phyloP scores from a whole-genome alignment of 1,139 yeast species.

The Blastobotrys illinoisensis region DNA sequence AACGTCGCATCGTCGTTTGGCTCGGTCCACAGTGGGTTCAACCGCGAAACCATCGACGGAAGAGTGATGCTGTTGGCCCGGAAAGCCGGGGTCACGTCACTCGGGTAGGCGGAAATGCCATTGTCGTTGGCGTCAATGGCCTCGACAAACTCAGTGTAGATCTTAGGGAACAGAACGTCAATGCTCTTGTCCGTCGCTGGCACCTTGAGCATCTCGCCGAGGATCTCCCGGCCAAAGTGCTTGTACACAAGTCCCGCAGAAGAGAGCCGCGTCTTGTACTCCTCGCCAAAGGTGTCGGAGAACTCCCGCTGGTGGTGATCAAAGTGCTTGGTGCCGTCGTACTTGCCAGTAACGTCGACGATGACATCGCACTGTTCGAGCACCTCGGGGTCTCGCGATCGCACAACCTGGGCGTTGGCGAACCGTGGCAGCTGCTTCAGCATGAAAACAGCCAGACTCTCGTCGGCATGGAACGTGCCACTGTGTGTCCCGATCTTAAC shows the following conservation, averaged over 20 bases:
- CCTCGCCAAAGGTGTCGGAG: conserved; percentile 50
- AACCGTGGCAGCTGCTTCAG: conserved; percentile 66
- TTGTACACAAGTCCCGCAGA: conserved; percentile 93
- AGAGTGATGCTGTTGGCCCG: conserved; percentile 53
- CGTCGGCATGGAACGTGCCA: conserved; percentile 96
- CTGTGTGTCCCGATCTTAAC: conserved; percentile 80
- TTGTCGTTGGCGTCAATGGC: conserved; percentile 95
- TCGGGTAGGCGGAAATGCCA: conserved; percentile 73
- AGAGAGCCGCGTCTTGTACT: conserved; percentile 70
- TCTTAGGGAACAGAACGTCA: conserved; percentile 61
- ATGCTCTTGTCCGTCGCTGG: conserved; percentile 38
- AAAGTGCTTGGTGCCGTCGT: conserved; percentile 79
- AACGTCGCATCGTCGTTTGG: conserved; percentile 56
- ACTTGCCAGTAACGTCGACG: conserved; percentile 92
- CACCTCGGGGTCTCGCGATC: conserved; percentile 76
- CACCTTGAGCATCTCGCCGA: conserved; percentile 39
- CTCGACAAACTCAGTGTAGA: conserved; percentile 82
- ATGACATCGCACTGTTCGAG: conserved; percentile 90
- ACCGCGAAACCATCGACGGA: conserved; percentile 69
- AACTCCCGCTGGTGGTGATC: conserved; percentile 95
- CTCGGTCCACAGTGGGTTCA: conserved; percentile 84
- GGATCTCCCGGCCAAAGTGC: conserved; percentile 83
- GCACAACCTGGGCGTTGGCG: conserved; percentile 58
- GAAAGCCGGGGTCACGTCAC: conserved; percentile 30
- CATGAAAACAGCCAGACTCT: conserved; percentile 91